Evolutionary conservation across 1,139 yeast species (phyloP), one percentile per base, ranked within the genome.

Genomic region (Diutina pseudorugosa): DNA sequence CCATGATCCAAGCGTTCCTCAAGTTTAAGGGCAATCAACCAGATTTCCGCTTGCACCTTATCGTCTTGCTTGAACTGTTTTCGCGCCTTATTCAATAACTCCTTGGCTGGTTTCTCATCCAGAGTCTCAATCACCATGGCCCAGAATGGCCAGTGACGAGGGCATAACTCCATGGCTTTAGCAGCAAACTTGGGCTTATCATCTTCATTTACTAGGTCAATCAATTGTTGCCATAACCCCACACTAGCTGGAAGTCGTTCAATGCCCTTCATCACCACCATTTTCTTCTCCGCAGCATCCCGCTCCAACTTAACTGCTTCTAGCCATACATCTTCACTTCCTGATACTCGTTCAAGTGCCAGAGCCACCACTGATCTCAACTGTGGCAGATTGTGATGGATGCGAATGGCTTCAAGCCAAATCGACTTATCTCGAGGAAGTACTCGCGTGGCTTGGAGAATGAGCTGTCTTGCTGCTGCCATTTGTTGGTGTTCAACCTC

Each of bases 331-430:
- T 45, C 23, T 27, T 18, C 19, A 12, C 16, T 27, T 8, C 7
- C 4, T 1, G 16, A 4, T 3, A 27, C 40, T 27, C 41, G 11
- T 4, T 25, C 40, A 2, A 45, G 18, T 16, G 49, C 49, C 21
- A 18, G 18, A 27, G 25, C n/a, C 16, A 45, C 16, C 11, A 45
- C 16, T 7, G 21, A n/a, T 16, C 36, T 4, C 21, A 45, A 25
- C 2, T 27, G 36, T 3, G 49, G 49, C n/a, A 27, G 27, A 16
- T 70, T 64, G 12, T 65, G 67, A 62, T 88, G 83, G n/a, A 91
- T 66, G 49, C 89, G 73, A 11, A 93, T 72, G 61, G 76, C 83
- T 57, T 88, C 96, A 5, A 91, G 65, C 98, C 98, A 93, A 0
- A 90, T 71, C 18, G 81, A 86, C 57, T 83, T 94, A 59, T 71